Percentiles rank a stretch among this genome's conserved stretches.
phyloP scores from a whole-genome alignment of 192 early-diverging fungal genomes.

The Rhizophagus prolifer region DNA sequence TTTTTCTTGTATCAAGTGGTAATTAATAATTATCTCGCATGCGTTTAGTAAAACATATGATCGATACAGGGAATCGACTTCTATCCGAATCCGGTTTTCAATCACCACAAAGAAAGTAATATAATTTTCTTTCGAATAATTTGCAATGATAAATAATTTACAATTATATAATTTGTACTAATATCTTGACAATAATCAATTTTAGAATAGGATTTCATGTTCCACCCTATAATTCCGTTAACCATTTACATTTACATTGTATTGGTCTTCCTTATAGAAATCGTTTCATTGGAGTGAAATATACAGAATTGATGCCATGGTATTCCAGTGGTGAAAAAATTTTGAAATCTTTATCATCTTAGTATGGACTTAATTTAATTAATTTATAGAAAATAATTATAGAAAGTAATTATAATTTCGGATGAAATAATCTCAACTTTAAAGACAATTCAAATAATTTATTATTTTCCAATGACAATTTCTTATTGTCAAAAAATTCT shows the following conservation, averaged over 20 bases:
- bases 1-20: no score
- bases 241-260: slow-evolving; percentile 70
- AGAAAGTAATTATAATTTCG: no score
- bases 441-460: no score
- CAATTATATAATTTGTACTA: not conserved
- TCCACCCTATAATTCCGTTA: slow-evolving; percentile 67
- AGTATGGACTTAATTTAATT: no score
- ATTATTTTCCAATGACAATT: no score
- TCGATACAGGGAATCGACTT: slow-evolving; percentile 33
- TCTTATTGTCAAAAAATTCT: no score
- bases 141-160: not conserved
- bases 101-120: slow-evolving; percentile 30
- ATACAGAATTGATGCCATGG: not conserved
- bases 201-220: slow-evolving; percentile 66
- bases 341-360: not conserved
- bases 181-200: not conserved
- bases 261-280: slow-evolving; percentile 38
- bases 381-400: no score
- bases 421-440: no score
- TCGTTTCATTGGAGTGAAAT: not conserved
- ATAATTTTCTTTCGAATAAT: not conserved
- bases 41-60: slow-evolving; percentile 34
- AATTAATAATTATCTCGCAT: slow-evolving; percentile 13
- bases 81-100: slow-evolving; percentile 30
- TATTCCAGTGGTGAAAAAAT: not conserved